Conservation (phyloP, 2,329 filamentous ascomycete genomes). For the Phyllachora maydis region DNA sequence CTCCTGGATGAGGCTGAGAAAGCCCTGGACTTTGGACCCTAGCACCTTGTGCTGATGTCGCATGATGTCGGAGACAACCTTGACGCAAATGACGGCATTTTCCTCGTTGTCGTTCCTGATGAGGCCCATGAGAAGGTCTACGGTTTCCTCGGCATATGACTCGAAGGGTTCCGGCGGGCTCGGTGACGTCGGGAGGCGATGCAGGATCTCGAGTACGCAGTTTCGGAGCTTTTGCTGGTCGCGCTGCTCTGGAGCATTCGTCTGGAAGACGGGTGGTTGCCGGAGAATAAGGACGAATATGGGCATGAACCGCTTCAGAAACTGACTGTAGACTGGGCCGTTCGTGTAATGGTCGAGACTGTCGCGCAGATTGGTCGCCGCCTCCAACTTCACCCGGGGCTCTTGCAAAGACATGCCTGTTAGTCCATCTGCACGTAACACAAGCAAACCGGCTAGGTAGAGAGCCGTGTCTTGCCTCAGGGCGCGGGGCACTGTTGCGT, state of each 20-base stretch:
- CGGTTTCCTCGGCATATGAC: conserved; percentile 69
- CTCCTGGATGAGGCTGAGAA: conserved; percentile 80
- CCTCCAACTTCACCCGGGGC: conserved; percentile 58
- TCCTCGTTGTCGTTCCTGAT: conserved; percentile 93
- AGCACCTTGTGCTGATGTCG: conserved; percentile 78
- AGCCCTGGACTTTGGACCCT: conserved; percentile 60
- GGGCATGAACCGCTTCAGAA: conserved; percentile 75
- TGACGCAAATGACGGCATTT: conserved; percentile 95
- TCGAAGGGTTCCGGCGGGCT: conserved; percentile 64
- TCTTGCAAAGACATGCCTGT: conserved; percentile 28
- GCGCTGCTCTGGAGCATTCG: conserved; percentile 69
- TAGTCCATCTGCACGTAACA: conserved; percentile 2
- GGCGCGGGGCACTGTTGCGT: conserved; percentile 5
- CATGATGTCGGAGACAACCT: conserved; percentile 93
- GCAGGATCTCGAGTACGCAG: conserved; percentile 83
- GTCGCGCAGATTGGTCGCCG: conserved; percentile 75
- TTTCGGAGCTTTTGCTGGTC: conserved; percentile 59
- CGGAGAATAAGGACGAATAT: conserved; percentile 72
- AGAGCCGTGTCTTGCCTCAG: background rate
- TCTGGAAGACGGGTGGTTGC: conserved; percentile 77
- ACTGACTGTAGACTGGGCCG: conserved; percentile 55
- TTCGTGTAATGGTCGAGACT: conserved; percentile 75
- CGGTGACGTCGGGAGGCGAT: conserved; percentile 56
- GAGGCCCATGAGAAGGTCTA: conserved; percentile 75
- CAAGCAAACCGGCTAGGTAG: background rate